Conservation (phyloP, 148 eudicot genomes). For the Linanthus parryae region DNA sequence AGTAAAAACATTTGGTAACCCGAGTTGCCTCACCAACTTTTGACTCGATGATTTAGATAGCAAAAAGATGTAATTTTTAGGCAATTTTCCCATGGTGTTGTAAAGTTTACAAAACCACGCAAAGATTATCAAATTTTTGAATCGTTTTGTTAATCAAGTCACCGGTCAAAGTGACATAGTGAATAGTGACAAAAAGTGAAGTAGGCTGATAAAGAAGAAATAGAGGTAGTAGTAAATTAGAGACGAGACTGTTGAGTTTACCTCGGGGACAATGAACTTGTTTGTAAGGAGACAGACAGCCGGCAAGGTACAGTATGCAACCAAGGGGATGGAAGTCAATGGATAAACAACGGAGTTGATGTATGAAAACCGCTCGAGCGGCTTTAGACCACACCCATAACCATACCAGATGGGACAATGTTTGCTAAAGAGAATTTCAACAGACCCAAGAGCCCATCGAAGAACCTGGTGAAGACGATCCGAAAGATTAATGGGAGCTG, state of each 20-base stretch:
- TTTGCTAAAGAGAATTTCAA: slow-evolving; percentile 62
- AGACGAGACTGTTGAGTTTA: slow-evolving; percentile 11
- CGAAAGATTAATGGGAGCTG: slow-evolving; percentile 76
- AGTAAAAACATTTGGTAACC: too few species aligned
- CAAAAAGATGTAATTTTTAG: too few species aligned
- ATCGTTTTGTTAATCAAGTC: too few species aligned
- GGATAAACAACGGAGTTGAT: slow-evolving; percentile 70
- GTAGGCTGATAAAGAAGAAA: too few species aligned
- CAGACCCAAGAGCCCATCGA: slow-evolving; percentile 76
- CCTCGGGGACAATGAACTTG: slow-evolving; percentile 76
- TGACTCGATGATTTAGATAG: too few species aligned
- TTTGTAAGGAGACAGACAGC: slow-evolving; percentile 73
- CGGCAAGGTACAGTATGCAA: slow-evolving; percentile 62
- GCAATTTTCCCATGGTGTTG: too few species aligned
- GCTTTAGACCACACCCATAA: slow-evolving; percentile 57
- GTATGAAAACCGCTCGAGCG: slow-evolving; percentile 66
- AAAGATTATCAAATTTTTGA: too few species aligned
- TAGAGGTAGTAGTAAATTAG: not conserved
- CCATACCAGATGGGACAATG: slow-evolving; percentile 82
- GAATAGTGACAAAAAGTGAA: too few species aligned
- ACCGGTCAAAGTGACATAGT: too few species aligned
- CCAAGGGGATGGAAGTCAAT: slow-evolving; percentile 63
- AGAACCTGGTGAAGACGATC: slow-evolving; percentile 84
- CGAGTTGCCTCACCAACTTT: too few species aligned
- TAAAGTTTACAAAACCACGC: too few species aligned